Percentiles rank a stretch among this genome's conserved stretches.
Conservation (phyloP, 2,329 filamentous ascomycete species). For the Cadophora luteo-olivacea region DNA sequence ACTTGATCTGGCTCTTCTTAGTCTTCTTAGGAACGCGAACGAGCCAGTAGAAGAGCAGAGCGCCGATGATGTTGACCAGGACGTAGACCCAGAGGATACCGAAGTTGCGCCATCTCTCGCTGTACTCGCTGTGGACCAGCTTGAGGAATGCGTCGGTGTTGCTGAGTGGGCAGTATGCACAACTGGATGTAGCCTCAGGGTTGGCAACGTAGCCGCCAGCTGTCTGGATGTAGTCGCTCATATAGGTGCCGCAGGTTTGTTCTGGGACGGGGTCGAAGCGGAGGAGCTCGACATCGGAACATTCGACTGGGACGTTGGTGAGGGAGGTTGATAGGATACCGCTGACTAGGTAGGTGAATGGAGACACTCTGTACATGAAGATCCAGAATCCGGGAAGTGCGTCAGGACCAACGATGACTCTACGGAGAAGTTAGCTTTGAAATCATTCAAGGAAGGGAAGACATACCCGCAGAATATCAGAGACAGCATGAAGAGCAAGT, state of each 20-base stretch:
- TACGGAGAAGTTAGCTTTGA: not conserved
- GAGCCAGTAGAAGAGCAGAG: constrained; percentile 24
- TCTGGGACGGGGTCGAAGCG: constrained; percentile 18
- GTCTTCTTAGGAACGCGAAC: constrained; percentile 21
- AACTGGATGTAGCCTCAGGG: constrained; percentile 9
- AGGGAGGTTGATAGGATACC: constrained; percentile 75
- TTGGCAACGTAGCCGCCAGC: constrained; percentile 19
- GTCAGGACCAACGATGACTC: constrained; percentile 71
- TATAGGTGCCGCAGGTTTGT: constrained; percentile 16
- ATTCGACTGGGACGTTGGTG: constrained; percentile 69
- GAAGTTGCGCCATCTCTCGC: constrained; percentile 21
- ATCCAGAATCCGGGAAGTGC: constrained; percentile 78
- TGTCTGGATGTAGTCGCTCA: constrained; percentile 14
- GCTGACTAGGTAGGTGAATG: constrained; percentile 80
- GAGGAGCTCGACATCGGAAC: constrained; percentile 52
- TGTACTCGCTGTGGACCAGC: constrained; percentile 5
- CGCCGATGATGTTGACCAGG: constrained; percentile 14
- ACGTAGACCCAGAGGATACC: constrained; percentile 26
- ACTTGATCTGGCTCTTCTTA: not conserved
- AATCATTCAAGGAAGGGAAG: not conserved
- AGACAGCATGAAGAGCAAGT: constrained; percentile 74
- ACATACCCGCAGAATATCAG: constrained; percentile 68
- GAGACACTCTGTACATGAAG: constrained; percentile 83
- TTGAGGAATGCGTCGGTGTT: constrained; percentile 23
- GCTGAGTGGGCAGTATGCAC: constrained; percentile 21